Evolutionary conservation across 2,329 filamentous ascomycete species (phyloP), one percentile per base, ranked within the genome.

Genomic region (Microsporum audouinii): DNA sequence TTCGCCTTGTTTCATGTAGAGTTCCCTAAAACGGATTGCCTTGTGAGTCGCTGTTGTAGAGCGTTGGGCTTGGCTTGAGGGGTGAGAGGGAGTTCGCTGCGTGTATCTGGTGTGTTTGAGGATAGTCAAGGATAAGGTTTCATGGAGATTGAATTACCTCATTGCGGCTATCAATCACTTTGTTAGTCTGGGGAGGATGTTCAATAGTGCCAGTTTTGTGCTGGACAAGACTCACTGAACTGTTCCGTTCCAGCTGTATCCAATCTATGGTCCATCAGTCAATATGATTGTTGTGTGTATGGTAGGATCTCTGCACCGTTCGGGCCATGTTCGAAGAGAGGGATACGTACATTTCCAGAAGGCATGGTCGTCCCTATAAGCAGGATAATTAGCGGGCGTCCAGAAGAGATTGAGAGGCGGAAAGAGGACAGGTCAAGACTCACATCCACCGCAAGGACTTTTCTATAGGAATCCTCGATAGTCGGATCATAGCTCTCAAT

Each of bases 1-100:
- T 76, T 95, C 89, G 60, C 90, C 90, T 43, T 90, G 89, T 72
- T 94, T 94, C 89, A 96, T 95, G 78, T 95, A 94, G 53, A 92
- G 80, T 71, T 94, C 89, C 71, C 88, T 82, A 66, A 27, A 57
- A 14, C n/a, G 5, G 47, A 27, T 34, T 34, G 31, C 2, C 6
- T 43, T 53, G 49, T 34, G 12, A 53, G 49, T 33, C 12, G 49
- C 49, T 29, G 8, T n/a, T 1, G 8, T 12, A 29, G 27, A 53
- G 17, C 27, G 33, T n/a, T n/a, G 49, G 49, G 45, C 31, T 49
- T 38, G 58, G 23, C 4, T 14, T 14, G 34, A 10, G 33, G 29
- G 27, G 53, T 36, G 59, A 34, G 12, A 29, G 14, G 36, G 36
- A 34, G 29, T 5, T 47, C 43, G 43, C 17, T 23, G 43, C 39